Evolutionary conservation across 768 basidiomycete species (phyloP), one percentile per base, ranked within the genome.

Genomic region (Phaffia australis): DNA sequence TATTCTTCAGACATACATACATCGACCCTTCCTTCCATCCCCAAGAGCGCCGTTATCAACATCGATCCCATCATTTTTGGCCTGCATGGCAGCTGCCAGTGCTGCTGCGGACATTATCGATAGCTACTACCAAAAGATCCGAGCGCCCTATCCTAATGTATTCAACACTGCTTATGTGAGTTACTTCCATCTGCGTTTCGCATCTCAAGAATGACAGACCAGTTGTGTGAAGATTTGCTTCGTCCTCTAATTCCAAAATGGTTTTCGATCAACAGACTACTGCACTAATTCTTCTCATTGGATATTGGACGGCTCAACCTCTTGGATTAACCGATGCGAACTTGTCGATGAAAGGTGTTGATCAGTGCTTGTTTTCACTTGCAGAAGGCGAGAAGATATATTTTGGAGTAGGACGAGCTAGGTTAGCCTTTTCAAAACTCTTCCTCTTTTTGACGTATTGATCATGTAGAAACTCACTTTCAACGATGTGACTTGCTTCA

Each of bases 341-440:
- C 18, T 16, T 27, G 52, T 5, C 21, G 11, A 52, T 63, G 52
- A 51, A 63, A 42, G 63, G 63, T 16, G 35, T 64, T 23, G 63
- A 64, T 19, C 50, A 51, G 21, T 64, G 52, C 5, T 51, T 50
- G 51, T n/a, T n/a, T 11, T 54, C 66, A 6, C 27, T 67, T 15
- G 46, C 55, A 3, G 59, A 54, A 56, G 60, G 50, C 23, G 66
- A 67, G 47, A 56, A 56, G 30, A 42, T 27, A 21, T 55, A 54
- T 55, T 67, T 67, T 27, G 66, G 66, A 11, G 57, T 67, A 16
- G 66, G 66, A n/a, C 66, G 66, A n/a, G 66, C 66, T 3, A 62
- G 65, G 65, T 66, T 18, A 9, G 30, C 48, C 42, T 21, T 18
- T 46, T 30, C 61, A 19, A 23, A 30, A 18, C 21, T 29, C n/a